phyloP scores from a whole-genome alignment of 345 rosid species.

The Arabis alpina region DNA sequence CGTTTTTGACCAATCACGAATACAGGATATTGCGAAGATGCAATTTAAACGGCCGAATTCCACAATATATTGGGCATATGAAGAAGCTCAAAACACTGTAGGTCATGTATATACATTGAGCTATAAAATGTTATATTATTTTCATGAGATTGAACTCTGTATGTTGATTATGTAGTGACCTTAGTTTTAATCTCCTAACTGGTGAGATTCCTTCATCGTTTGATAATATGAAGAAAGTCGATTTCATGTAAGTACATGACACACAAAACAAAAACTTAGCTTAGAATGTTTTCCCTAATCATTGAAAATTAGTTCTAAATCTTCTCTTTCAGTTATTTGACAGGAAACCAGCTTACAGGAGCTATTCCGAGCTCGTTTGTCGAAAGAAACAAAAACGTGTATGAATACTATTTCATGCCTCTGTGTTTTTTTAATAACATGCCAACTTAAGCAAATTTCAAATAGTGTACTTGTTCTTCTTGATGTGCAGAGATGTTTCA shows the following conservation, averaged over 20 bases:
- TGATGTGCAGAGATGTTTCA: constrained; percentile 72
- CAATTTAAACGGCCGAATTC: constrained; percentile 63
- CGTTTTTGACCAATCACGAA: constrained; percentile 16
- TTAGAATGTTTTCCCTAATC: neutral
- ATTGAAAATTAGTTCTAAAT: constrained; percentile 7
- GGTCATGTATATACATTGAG: constrained; percentile 35
- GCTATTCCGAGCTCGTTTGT: constrained; percentile 61
- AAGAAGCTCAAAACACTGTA: constrained; percentile 74
- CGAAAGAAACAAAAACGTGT: constrained; percentile 71
- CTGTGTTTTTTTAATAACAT: neutral
- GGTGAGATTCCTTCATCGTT: constrained; percentile 75
- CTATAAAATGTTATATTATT: neutral
- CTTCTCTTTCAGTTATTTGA: constrained; percentile 61
- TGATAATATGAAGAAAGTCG: constrained; percentile 51
- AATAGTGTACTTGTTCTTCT: constrained; percentile 28
- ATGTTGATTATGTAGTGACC: constrained; percentile 60
- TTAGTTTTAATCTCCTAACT: constrained; percentile 74
- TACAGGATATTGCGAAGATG: constrained; percentile 74
- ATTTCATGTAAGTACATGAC: constrained; percentile 67
- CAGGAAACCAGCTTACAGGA: constrained; percentile 73
- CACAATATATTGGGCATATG: constrained; percentile 60
- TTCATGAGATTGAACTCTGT: constrained; percentile 4
- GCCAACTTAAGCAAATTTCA: constrained; percentile 8
- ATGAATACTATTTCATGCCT: constrained; percentile 29
- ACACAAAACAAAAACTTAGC: neutral